A percentile compares a stretch with the other conserved stretches of the same genome.
These are phyloP conservation scores for Tolypocladium pustulatum DNA, from an alignment of 2,329 filamentous ascomycete species.

Conservation along the genomic window DNA sequence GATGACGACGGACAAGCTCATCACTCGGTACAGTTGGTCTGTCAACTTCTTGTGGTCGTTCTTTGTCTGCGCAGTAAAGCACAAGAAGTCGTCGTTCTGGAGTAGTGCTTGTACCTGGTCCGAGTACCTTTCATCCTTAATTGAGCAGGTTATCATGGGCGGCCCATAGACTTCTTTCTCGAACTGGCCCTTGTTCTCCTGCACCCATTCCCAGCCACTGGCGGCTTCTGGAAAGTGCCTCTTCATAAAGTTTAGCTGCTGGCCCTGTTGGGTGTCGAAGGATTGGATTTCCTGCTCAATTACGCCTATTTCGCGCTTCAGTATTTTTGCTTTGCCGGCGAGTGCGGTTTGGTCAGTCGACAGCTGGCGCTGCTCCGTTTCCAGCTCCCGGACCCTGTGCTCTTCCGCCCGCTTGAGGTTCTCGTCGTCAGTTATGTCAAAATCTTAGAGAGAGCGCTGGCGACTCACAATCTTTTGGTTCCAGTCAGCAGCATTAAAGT, in stretches of 20 bases:
- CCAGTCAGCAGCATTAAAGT: conserved; percentile 60
- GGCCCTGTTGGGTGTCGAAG: conserved; percentile 65
- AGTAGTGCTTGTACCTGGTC: conserved; percentile 43
- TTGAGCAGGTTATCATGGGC: conserved; percentile 66
- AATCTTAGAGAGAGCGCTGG: not conserved
- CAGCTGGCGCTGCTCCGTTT: conserved; percentile 28
- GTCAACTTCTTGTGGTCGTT: conserved; percentile 68
- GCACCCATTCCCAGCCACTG: conserved; percentile 72
- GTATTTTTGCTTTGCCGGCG: conserved; percentile 27
- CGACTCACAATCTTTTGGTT: conserved; percentile 60
- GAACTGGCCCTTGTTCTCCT: conserved; percentile 58
- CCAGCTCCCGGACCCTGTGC: conserved; percentile 41
- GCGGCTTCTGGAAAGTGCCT: conserved; percentile 52
- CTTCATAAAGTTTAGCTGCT: conserved; percentile 57
- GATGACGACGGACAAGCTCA: conserved; percentile 63
- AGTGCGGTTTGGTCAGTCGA: conserved; percentile 29
- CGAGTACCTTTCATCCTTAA: conserved; percentile 61
- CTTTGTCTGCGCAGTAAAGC: conserved; percentile 66
- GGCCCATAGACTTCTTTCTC: conserved; percentile 71
- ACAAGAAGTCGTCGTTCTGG: conserved; percentile 41
- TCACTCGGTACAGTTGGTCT: conserved; percentile 47
- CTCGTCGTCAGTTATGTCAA: conserved; percentile 12
- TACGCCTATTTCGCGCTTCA: conserved; percentile 26
- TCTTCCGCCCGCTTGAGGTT: conserved; percentile 47
- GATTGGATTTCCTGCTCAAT: conserved; percentile 39